Conservation (phyloP, 2,329 filamentous ascomycete species). For the Aureobasidium sp. region DNA sequence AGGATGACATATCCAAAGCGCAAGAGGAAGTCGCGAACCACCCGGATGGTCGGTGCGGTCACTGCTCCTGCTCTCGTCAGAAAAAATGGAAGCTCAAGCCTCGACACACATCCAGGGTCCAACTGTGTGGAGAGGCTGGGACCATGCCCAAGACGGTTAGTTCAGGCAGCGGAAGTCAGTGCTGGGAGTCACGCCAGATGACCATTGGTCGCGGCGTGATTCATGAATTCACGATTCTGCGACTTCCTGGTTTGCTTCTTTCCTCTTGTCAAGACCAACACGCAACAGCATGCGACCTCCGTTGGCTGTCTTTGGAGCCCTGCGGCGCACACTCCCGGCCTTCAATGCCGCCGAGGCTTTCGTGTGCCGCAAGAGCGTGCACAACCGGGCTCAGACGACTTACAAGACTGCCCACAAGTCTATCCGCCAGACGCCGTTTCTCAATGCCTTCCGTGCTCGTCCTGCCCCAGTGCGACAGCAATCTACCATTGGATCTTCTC, state of each 20-base stretch:
- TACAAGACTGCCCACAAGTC: conserved; percentile 20
- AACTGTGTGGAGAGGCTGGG: not conserved
- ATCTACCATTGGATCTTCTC: conserved; percentile 19
- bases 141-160: not conserved
- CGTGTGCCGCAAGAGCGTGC: conserved; percentile 29
- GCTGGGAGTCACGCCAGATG: conserved; percentile 13
- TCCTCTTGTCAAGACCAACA: not conserved
- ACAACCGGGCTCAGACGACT: conserved; percentile 22
- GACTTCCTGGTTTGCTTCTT: conserved; percentile 1
- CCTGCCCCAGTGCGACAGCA: conserved; percentile 20
- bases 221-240: not conserved
- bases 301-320: conserved; percentile 14
- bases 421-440: conserved; percentile 29
- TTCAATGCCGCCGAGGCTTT: conserved; percentile 19
- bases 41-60: not conserved
- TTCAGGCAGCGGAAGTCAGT: not conserved
- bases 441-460: conserved; percentile 28
- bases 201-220: conserved; percentile 1
- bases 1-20: too few species aligned
- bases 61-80: too few species aligned
- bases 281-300: conserved; percentile 16
- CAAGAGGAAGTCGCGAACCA: too few species aligned
- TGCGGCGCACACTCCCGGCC: conserved; percentile 6
- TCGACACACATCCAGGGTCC: not conserved
- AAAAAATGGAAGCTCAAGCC: conserved; percentile 13